Evolutionary conservation across 306 rosid genomes (phyloP), one percentile per base, ranked within the genome.

Genomic region (Datisca glomerata): DNA sequence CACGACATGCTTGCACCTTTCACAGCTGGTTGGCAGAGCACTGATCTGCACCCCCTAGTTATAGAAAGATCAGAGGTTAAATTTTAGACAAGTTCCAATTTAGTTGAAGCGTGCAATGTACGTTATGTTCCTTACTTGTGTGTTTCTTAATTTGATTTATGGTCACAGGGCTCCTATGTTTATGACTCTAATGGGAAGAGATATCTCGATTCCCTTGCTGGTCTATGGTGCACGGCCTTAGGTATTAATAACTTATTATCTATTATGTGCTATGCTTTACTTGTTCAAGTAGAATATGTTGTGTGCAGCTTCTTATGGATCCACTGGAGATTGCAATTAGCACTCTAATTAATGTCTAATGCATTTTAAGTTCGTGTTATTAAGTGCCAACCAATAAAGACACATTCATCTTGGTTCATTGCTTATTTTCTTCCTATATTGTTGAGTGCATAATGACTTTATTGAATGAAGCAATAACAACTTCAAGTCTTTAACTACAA

Each of bases 1-100:
- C 98, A 89, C 60, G 74, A 63, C 47, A 89, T 89, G 98, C 95
- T 89, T 59, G 98, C 98, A 25, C 98, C 98, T 59, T 89, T 89
- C 80, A 89, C 95, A 7, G 72, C 96, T 17, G 98, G 96, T 61
- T 68, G 81, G 79, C 86, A 78, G 60, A 56, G 67, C 41, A 10
- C 62, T 32, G 86, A 80, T 60, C 18, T 54, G 60, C 22, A 69
- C 57, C 98, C 98, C 47, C 55, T 84, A 52, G 12, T 91, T 50
- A 78, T 91, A 53, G 98, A 78, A 4, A 91, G 58, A 65, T 84
- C 98, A 18, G 94, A 80, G 96, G 75, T 69, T 5, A 45, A 41
- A 39, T 51, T 58, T 7, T 54, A 15, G 18, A 3, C 22, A 49
- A 14, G 16, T 6, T 35, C 22, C 21, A 36, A 36, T 37, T 28